These are phyloP conservation scores for Spiraea crenata DNA, from an alignment of 331 rosid genomes.

Conservation along the genomic window DNA sequence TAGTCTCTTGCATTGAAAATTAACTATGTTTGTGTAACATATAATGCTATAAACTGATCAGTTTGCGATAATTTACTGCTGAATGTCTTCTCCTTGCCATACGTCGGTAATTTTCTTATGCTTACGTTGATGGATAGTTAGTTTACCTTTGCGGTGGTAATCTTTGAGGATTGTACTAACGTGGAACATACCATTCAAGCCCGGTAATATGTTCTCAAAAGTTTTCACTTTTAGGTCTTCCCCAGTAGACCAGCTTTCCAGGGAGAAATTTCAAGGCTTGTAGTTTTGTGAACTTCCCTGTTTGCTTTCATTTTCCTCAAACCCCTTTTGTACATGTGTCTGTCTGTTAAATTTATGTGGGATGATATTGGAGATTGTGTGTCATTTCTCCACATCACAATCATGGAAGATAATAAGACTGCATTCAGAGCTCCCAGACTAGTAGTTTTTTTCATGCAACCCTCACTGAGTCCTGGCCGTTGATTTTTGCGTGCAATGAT, in stretches of 20 bases:
- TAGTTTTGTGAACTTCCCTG: not conserved
- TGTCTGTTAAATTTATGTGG: not conserved
- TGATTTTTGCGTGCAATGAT: not conserved
- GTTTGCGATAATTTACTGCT: not conserved
- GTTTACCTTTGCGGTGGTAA: not conserved
- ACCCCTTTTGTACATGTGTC: not conserved
- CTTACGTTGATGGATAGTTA: not conserved
- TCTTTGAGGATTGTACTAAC: not conserved
- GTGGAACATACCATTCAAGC: not conserved
- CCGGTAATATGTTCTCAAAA: not conserved
- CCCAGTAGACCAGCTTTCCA: not conserved
- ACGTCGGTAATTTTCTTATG: not conserved
- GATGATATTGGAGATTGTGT: not conserved
- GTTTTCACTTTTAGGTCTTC: not conserved
- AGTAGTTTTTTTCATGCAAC: not conserved
- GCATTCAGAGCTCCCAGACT: not conserved
- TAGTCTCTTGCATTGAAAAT: constrained; percentile 29
- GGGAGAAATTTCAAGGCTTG: not conserved
- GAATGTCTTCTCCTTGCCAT: not conserved
- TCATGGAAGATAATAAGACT: not conserved
- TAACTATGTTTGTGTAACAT: not conserved
- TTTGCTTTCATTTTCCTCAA: not conserved
- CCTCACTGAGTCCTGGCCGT: not conserved
- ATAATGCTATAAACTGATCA: constrained; percentile 7
- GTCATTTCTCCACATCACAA: not conserved